A percentile compares a stretch with the other conserved stretches of the same genome.
These are phyloP conservation scores for Cardiospermum halicacabum DNA, from an alignment of 345 rosid genomes.

Conservation along the genomic window DNA sequence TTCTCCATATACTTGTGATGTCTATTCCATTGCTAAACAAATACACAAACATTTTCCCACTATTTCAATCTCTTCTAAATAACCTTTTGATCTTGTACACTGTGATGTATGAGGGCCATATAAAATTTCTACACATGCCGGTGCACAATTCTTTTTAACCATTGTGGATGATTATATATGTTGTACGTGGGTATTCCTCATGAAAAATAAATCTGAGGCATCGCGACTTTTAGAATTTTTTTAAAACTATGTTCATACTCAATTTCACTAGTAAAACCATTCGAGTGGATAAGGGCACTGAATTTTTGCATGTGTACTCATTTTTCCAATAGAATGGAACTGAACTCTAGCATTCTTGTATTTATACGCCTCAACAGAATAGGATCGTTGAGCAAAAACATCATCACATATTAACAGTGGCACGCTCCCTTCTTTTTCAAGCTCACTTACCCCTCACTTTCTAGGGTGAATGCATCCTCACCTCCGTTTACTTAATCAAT, in stretches of 20 bases:
- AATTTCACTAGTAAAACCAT: slow-evolving; percentile 2
- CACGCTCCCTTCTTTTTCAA: neutral
- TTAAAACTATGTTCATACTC: neutral
- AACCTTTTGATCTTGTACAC: slow-evolving; percentile 3
- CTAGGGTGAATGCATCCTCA: neutral
- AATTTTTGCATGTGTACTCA: slow-evolving; percentile 1
- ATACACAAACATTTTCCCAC: slow-evolving; percentile 2
- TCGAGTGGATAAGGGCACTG: slow-evolving; percentile 7
- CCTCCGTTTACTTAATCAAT: neutral
- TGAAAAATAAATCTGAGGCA: neutral
- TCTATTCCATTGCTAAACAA: slow-evolving; percentile 11
- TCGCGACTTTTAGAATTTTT: no score
- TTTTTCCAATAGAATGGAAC: neutral
- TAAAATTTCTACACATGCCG: neutral
- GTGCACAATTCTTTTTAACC: neutral
- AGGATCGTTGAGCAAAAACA: slow-evolving; percentile 8
- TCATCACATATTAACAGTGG: neutral
- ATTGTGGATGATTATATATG: neutral
- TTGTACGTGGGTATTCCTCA: neutral
- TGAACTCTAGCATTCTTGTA: neutral
- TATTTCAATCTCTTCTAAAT: slow-evolving; percentile 1
- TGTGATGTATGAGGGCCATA: neutral
- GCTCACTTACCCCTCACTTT: neutral
- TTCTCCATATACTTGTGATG: neutral
- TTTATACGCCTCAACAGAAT: slow-evolving; percentile 14